Percentiles rank a stretch among this genome's conserved stretches.
These are phyloP conservation scores for Claviceps pazoutovae DNA, from an alignment of 2,329 filamentous ascomycete species.

Conservation along the genomic window DNA sequence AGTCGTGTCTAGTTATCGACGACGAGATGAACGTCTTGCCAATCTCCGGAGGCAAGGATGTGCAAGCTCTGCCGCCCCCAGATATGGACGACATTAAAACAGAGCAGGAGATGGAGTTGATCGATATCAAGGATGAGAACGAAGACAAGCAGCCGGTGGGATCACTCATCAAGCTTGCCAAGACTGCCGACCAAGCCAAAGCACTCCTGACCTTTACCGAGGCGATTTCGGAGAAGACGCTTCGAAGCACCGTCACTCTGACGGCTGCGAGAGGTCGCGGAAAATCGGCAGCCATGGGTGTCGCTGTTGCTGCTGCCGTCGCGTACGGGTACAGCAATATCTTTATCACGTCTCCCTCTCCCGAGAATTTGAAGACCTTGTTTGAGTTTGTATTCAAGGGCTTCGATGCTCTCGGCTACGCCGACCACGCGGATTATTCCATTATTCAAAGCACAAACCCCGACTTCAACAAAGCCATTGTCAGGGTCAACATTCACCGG, in stretches of 20 bases:
- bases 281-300: conserved; percentile 90
- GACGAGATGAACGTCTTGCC: conserved; percentile 96
- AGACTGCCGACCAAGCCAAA: conserved; percentile 90
- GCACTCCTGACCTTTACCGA: conserved; percentile 94
- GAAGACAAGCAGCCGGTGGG: conserved; percentile 78
- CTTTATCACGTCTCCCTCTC: conserved; percentile 94
- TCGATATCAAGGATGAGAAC: conserved; percentile 74
- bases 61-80: conserved; percentile 65
- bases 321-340: conserved; percentile 98
- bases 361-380: conserved; percentile 94
- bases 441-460: conserved; percentile 98
- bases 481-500: conserved; percentile 87
- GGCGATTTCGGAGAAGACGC: conserved; percentile 87
- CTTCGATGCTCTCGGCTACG: conserved; percentile 85
- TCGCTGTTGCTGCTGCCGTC: conserved; percentile 85
- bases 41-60: conserved; percentile 87
- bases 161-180: conserved; percentile 68
- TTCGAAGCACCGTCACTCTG: conserved; percentile 83
- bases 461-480: conserved; percentile 97
- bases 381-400: conserved; percentile 99
- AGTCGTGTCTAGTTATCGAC: conserved; percentile 88
- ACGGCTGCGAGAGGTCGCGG: conserved; percentile 90
- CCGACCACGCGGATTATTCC: conserved; percentile 92
- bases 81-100: conserved; percentile 62
- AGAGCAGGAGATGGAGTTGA: conserved; percentile 60